Conservation (phyloP, 768 basidiomycete genomes). For the Russula sp. region DNA sequence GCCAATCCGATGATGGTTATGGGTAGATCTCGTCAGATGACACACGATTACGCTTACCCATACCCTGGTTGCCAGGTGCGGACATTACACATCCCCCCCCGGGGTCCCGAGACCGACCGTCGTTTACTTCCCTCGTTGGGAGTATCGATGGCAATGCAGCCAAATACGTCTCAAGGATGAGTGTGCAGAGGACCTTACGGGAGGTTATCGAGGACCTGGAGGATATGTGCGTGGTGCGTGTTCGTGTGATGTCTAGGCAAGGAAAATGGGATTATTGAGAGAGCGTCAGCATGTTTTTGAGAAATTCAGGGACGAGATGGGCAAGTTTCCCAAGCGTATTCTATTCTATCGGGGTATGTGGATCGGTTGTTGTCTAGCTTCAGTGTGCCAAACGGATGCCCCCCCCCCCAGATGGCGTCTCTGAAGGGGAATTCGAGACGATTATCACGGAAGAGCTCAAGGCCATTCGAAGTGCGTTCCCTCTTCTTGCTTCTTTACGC, state of each 20-base stretch:
- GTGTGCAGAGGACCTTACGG: conserved; percentile 57
- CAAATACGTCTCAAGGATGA: conserved; percentile 58
- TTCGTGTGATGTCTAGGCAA: neutral
- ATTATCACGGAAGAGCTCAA: conserved; percentile 50
- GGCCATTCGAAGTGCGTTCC: conserved; percentile 44
- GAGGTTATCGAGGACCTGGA: conserved; percentile 72
- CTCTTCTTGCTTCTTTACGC: neutral
- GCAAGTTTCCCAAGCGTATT: conserved; percentile 50
- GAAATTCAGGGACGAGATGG: conserved; percentile 49
- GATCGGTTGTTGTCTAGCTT: neutral
- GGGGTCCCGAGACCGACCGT: conserved; percentile 65
- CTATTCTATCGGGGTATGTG: conserved; percentile 64
- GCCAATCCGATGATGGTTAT: conserved; percentile 71
- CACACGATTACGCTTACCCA: neutral
- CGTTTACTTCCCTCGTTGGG: conserved; percentile 72
- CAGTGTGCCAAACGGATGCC: neutral
- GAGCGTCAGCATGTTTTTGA: conserved; percentile 37
- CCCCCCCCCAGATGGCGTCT: conserved; percentile 40
- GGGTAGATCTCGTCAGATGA: conserved; percentile 38
- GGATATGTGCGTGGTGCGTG: conserved; percentile 52
- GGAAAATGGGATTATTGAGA: neutral
- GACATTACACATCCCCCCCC: conserved; percentile 79
- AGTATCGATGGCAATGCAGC: conserved; percentile 69
- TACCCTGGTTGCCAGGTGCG: conserved; percentile 37
- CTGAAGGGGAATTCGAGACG: conserved; percentile 45